Base-by-base conservation (phyloP, 176 grass and related monocot species). In the Panicum miliaceum region DNA sequence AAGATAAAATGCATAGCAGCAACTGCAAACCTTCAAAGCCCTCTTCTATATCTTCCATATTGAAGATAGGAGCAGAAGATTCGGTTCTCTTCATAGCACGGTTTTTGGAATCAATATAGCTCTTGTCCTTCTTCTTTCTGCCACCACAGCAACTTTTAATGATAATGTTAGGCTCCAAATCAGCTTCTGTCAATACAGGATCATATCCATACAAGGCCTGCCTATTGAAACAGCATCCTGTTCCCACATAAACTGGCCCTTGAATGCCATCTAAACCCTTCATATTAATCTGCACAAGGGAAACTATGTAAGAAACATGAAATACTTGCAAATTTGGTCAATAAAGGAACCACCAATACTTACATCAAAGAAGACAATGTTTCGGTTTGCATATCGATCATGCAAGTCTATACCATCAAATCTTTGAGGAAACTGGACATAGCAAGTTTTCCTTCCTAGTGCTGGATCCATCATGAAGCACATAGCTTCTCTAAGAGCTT, bases 301-400 rank as follows among this genome's bases (percentile, higher is more conserved):
- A 53, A 84, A 47, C 62, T 29, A 26, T 64, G 22, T 80, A 76
- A 80, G 46, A 48, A 75, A 26, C 15, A 84, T n/a, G 3, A 84
- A 38, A 37, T 16, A 38, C 54, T 50, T 61, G 38, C 10, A 64
- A 74, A 75, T 64, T 67, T 69, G 32, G 38, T 69, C 20, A 36
- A 62, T 2, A 64, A 27, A 80, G 8, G 36, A 7, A 14, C 16
- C 19, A 37, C 35, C 59, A 68, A 63, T 77, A 41, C 89, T 92
- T 91, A 97, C 95, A 88, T 97, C 95, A 86, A 97, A 97, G 82
- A 97, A 97, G 84, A 94, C 95, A 46, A 97, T 94, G 73, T 97
- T 97, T 70, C 92, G 87, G 80, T 97, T 97, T 40, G 95, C 95
- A 94, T 97, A 97, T 88, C 92, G 86, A 97, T 97, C 95, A 13